Evolutionary conservation across 2,329 filamentous ascomycete genomes (phyloP).

Genomic region (Tolypocladium nubicola): DNA sequence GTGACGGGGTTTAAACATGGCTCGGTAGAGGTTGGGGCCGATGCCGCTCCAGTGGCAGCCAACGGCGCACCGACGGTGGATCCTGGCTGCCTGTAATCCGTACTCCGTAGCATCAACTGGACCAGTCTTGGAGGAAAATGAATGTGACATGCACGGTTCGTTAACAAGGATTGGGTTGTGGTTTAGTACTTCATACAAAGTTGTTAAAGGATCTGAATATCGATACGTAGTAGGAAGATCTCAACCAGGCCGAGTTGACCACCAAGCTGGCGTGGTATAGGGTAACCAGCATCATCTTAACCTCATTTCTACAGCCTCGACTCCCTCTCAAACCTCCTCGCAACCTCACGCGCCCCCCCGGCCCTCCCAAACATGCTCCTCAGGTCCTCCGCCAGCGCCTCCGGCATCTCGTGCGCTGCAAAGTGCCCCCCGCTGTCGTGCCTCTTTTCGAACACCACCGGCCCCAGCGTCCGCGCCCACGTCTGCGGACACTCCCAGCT

Average conservation of each 20-base stretch:
- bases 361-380: conserved; percentile 45
- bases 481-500: conserved; percentile 38
- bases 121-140: background rate
- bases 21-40: background rate
- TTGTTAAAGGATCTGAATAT: too few species aligned
- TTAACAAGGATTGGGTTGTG: too few species aligned
- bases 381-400: conserved; percentile 41
- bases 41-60: background rate
- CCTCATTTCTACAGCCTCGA: background rate
- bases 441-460: conserved; percentile 44
- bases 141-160: background rate
- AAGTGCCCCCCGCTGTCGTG: conserved; percentile 49
- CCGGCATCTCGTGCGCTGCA: conserved; percentile 47
- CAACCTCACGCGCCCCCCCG: conserved; percentile 29
- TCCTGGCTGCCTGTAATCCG: background rate
- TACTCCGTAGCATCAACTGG: background rate
- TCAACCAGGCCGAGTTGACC: too few species aligned
- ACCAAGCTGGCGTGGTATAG: too few species aligned
- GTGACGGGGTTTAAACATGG: background rate
- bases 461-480: conserved; percentile 47
- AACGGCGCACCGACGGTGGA: background rate
- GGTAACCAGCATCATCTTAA: too few species aligned
- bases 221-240: too few species aligned
- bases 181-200: too few species aligned
- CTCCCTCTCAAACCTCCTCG: background rate